phyloP scores from a whole-genome alignment of 2,329 filamentous ascomycete species.

The Calonectria pteridis region DNA sequence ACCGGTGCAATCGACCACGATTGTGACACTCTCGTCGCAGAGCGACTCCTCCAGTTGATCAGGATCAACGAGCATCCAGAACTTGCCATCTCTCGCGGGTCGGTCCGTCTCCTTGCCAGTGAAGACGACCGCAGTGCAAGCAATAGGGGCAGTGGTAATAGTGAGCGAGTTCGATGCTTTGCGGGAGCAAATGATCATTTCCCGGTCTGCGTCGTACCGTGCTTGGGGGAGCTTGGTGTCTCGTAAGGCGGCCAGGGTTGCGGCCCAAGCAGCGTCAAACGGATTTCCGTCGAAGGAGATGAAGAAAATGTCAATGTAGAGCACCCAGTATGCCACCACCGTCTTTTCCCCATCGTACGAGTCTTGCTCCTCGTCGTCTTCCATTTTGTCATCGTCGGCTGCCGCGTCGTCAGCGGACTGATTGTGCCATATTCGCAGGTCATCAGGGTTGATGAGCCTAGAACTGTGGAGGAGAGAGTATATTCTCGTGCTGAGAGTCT shows the following conservation, averaged over 20 bases:
- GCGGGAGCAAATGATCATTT: conserved; percentile 81
- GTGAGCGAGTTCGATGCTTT: conserved; percentile 67
- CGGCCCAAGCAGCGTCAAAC: conserved; percentile 91
- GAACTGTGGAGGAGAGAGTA: conserved; percentile 81
- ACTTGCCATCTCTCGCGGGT: conserved; percentile 58
- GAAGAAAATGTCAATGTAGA: conserved; percentile 96
- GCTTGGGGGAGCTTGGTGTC: conserved; percentile 84
- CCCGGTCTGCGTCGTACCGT: conserved; percentile 85
- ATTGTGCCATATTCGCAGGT: conserved; percentile 80
- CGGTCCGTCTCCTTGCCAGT: conserved; percentile 69
- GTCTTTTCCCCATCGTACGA: conserved; percentile 53
- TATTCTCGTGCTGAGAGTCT: conserved; percentile 85
- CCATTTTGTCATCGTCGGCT: conserved; percentile 58
- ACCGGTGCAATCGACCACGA: conserved; percentile 78
- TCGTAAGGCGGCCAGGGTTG: conserved; percentile 82
- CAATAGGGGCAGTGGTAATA: conserved; percentile 77
- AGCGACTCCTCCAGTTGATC: conserved; percentile 90
- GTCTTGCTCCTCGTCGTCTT: conserved; percentile 50
- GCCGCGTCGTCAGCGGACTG: conserved; percentile 61
- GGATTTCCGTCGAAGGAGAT: conserved; percentile 93
- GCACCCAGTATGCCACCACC: conserved; percentile 92
- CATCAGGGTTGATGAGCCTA: conserved; percentile 72
- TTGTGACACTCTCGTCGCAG: conserved; percentile 84
- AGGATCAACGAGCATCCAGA: conserved; percentile 88
- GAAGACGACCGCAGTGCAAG: conserved; percentile 85